Conservation (phyloP, 805 yeast genomes). For the Sugiyamaella valdiviana region DNA sequence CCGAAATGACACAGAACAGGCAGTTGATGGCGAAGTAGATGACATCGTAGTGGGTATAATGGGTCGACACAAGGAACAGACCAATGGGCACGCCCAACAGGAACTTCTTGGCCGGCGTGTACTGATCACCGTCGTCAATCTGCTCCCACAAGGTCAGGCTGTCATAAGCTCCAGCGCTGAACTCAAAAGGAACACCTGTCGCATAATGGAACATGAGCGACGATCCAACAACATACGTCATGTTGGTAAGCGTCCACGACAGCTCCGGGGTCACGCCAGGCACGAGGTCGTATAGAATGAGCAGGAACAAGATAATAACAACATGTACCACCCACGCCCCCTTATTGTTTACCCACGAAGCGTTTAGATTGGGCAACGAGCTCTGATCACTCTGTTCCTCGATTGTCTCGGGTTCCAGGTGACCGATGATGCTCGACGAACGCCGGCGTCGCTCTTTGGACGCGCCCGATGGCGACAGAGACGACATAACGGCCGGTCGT, state of each 20-base stretch:
- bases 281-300: conserved; percentile 68
- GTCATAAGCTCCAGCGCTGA: conserved; percentile 94
- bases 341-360: conserved; percentile 91
- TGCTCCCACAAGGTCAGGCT: conserved; percentile 99
- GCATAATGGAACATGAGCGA: conserved; percentile 95
- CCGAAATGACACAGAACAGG: conserved; percentile 75
- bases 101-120: conserved; percentile 93
- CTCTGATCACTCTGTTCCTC: conserved; percentile 92
- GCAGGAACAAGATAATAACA: conserved; percentile 68
- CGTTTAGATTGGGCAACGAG: conserved; percentile 82
- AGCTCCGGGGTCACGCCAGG: conserved; percentile 78
- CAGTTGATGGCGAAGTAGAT: conserved; percentile 73
- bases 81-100: conserved; percentile 88
- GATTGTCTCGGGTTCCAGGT: conserved; percentile 85
- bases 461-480: conserved; percentile 4
- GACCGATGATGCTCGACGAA: conserved; percentile 84
- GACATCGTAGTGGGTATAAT: conserved; percentile 80
- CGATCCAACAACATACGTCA: conserved; percentile 83
- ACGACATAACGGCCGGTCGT: conserved; percentile 1
- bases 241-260: conserved; percentile 91
- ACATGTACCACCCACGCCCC: conserved; percentile 94
- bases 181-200: conserved; percentile 96
- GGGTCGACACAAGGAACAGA: conserved; percentile 79
- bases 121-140: conserved; percentile 90
- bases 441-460: conserved; percentile 47